Conservation (phyloP, 73 alveolate species). For the Stentor coeruleus region DNA sequence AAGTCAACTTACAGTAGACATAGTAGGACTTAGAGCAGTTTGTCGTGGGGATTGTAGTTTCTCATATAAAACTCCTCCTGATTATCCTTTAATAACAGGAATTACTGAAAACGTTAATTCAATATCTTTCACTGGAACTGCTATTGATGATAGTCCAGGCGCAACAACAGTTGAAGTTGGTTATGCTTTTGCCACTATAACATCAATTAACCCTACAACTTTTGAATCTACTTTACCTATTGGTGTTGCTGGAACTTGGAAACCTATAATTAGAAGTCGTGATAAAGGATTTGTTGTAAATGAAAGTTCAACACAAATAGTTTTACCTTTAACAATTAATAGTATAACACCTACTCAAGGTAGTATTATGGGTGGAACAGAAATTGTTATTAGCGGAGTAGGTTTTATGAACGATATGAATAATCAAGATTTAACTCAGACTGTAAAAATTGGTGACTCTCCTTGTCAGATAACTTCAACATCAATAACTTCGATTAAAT, state of each 20-base stretch:
- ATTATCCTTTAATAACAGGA: neutral
- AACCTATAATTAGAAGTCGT: neutral
- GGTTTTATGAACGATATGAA: neutral
- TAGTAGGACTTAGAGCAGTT: neutral
- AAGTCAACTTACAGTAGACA: neutral
- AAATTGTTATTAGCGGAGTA: neutral
- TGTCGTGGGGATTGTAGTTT: constrained; percentile 14
- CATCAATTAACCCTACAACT: neutral
- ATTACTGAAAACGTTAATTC: neutral
- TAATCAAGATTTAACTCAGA: neutral
- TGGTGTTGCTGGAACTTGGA: constrained; percentile 17
- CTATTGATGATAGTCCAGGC: neutral
- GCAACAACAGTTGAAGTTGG: neutral
- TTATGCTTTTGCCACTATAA: neutral
- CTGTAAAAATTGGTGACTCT: neutral
- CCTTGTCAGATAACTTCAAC: neutral
- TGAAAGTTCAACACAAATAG: neutral
- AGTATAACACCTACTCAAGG: constrained; percentile 5
- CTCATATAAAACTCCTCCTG: neutral
- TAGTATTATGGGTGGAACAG: constrained; percentile 17
- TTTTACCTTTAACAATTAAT: neutral
- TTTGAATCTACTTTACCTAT: neutral
- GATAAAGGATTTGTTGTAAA: neutral
- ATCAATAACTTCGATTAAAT: neutral
- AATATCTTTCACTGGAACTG: neutral